phyloP scores from a whole-genome alignment of 768 basidiomycete species.

The Trametes punicea region DNA sequence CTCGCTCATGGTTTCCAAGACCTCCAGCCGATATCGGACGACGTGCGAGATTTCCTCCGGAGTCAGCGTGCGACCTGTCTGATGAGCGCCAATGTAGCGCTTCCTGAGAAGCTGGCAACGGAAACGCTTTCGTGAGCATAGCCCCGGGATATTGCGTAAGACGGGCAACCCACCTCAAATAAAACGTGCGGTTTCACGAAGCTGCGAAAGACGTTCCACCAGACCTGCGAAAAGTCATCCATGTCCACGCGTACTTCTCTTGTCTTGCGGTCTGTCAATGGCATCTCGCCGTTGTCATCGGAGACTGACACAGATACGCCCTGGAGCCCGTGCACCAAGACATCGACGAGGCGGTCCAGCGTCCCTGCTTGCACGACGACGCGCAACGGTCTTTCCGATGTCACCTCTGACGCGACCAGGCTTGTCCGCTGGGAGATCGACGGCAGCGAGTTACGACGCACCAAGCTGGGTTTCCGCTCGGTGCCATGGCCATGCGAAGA shows the following conservation, averaged over 20 bases:
- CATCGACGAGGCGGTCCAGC: slow-evolving; percentile 66
- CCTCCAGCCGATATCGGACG: slow-evolving; percentile 53
- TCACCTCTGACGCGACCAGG: slow-evolving; percentile 56
- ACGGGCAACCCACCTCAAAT: slow-evolving; percentile 61
- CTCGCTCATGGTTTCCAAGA: slow-evolving; percentile 61
- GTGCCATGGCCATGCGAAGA: slow-evolving; percentile 52
- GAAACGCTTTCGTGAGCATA: neutral
- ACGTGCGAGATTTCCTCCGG: slow-evolving; percentile 47
- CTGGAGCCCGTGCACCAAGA: slow-evolving; percentile 74
- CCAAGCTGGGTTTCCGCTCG: slow-evolving; percentile 74
- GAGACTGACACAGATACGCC: slow-evolving; percentile 78
- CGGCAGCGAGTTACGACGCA: slow-evolving; percentile 76
- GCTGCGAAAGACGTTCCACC: slow-evolving; percentile 83
- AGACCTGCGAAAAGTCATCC: slow-evolving; percentile 67
- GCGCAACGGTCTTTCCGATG: slow-evolving; percentile 67
- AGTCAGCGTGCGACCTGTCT: slow-evolving; percentile 38
- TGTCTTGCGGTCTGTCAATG: slow-evolving; percentile 69
- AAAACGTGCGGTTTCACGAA: slow-evolving; percentile 79
- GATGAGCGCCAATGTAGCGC: slow-evolving; percentile 57
- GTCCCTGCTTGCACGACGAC: slow-evolving; percentile 80
- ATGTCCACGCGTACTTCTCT: slow-evolving; percentile 71
- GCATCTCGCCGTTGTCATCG: slow-evolving; percentile 86
- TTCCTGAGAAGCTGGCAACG: slow-evolving; percentile 65
- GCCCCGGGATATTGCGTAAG: neutral
- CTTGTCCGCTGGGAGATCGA: slow-evolving; percentile 62